Evolutionary conservation across 805 yeast species (phyloP).

Genomic region (Candida jianshihensis): DNA sequence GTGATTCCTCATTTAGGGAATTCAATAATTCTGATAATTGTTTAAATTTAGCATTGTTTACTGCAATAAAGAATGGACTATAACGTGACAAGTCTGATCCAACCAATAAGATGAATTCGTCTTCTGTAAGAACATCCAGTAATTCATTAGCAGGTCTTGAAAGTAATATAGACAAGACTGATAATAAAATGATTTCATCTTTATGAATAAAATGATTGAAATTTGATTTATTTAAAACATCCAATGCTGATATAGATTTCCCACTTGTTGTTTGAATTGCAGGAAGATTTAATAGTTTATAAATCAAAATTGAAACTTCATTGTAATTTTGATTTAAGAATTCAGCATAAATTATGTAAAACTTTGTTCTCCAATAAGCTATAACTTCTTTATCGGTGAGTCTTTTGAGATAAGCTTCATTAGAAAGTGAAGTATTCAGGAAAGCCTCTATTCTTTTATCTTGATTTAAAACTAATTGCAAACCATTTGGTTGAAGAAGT

Average conservation of each 20-base stretch:
- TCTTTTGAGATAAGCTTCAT: slow-evolving; percentile 19
- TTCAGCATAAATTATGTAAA: slow-evolving; percentile 17
- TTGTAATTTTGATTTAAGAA: slow-evolving; percentile 18
- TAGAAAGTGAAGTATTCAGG: slow-evolving; percentile 15
- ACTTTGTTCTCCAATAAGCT: slow-evolving; percentile 22
- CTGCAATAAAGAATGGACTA: slow-evolving; percentile 18
- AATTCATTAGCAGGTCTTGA: slow-evolving; percentile 12
- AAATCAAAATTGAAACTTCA: slow-evolving; percentile 11
- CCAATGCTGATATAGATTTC: slow-evolving; percentile 10
- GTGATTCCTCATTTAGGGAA: slow-evolving; percentile 6
- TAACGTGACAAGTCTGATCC: slow-evolving; percentile 17
- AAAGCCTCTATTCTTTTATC: slow-evolving; percentile 20
- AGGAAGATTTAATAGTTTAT: slow-evolving; percentile 10
- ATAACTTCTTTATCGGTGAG: slow-evolving; percentile 17
- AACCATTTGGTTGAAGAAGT: slow-evolving; percentile 12
- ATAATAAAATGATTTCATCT: slow-evolving; percentile 16
- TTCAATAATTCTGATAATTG: slow-evolving; percentile 13
- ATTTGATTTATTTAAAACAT: slow-evolving; percentile 13
- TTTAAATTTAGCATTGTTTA: slow-evolving; percentile 22
- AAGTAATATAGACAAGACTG: slow-evolving; percentile 16
- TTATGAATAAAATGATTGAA: slow-evolving; percentile 15
- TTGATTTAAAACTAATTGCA: slow-evolving; percentile 10
- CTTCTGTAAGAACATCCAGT: slow-evolving; percentile 12
- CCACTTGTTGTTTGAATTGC: slow-evolving; percentile 15
- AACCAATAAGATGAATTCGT: slow-evolving; percentile 11